Base-by-base conservation (phyloP, 2,329 filamentous ascomycete species). In the Corniculantispora saksenae region DNA sequence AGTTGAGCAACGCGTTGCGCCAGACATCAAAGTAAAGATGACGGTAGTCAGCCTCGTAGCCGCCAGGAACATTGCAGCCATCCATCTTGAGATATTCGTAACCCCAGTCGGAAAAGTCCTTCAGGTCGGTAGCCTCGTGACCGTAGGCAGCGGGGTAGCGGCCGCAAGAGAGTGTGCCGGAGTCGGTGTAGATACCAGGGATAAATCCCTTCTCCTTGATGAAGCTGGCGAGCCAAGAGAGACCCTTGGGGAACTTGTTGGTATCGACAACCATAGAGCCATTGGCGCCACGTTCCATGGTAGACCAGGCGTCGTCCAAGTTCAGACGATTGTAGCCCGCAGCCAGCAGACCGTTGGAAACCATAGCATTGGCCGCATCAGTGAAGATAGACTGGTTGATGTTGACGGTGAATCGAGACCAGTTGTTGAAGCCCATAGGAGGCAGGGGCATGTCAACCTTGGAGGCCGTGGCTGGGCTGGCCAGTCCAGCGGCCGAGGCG, bases 361-460 rank as follows among this genome's bases (percentile, higher is more conserved):
- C 66, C 78, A 83, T 83, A 21, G 79, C 73, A 47, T 82, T 76
- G 3, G 82, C 82, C 0, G 81, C 83, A 8, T 80, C 73, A 8
- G 77, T 76, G 65, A 84, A 83, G 4, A 84, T 72, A 4, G 78
- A 78, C 67, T 84, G 79, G 66, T 82, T 83, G 25, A 83, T 76
- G 58, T 79, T 76, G 69, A 80, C 83, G 73, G 76, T 74, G 70
- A 81, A 81, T 43, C 80, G 79, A 1, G 81, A 75, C 82, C 82
- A 84, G 67, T 81, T 81, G 70, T 83, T 83, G 75, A 82, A 84
- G 27, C 81, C 82, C 82, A 84, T 84, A 12, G 82, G 81, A 1
- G 82, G 80, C 1, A 69, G 58, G 19, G 65, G 65, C 6, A 69
- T 65, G 29, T 55, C 43, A 43, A 57, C 45, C 17, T 56, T 21